phyloP scores from a whole-genome alignment of 352 stramenopile genomes.

The Pythium aphanidermatum region DNA sequence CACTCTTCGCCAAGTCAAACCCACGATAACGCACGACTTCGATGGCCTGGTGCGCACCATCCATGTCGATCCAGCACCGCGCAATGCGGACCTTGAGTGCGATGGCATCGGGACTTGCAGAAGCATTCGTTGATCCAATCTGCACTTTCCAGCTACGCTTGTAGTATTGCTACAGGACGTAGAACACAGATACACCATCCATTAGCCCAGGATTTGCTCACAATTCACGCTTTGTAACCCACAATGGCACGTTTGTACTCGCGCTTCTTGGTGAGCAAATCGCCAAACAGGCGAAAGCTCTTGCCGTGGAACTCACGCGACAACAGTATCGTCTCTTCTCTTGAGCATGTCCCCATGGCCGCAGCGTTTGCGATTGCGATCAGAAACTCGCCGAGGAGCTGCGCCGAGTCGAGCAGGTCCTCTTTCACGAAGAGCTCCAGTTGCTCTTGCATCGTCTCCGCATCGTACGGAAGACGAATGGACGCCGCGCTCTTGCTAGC shows the following conservation, averaged over 20 bases:
- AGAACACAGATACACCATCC: not conserved
- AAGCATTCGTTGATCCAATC: slow-evolving; percentile 8
- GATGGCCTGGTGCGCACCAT: slow-evolving; percentile 49
- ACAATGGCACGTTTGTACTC: slow-evolving; percentile 76
- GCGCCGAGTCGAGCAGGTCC: slow-evolving; percentile 47
- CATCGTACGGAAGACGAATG: slow-evolving; percentile 18
- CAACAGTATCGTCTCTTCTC: not conserved
- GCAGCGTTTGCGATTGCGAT: slow-evolving; percentile 36
- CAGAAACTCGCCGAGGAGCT: slow-evolving; percentile 59
- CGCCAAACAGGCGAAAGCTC: slow-evolving; percentile 49
- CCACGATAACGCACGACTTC: slow-evolving; percentile 37
- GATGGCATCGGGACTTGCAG: slow-evolving; percentile 15
- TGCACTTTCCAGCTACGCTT: slow-evolving; percentile 37
- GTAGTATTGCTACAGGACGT: slow-evolving; percentile 35
- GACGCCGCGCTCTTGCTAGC: not conserved
- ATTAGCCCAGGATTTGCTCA: too few relatives aligned
- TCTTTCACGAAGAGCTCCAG: slow-evolving; percentile 43
- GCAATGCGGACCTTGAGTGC: slow-evolving; percentile 53
- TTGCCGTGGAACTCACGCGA: slow-evolving; percentile 48
- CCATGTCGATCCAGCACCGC: slow-evolving; percentile 58
- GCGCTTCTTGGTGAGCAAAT: slow-evolving; percentile 56
- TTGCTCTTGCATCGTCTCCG: slow-evolving; percentile 53
- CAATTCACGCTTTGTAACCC: slow-evolving; percentile 11
- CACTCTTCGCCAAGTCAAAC: not conserved
- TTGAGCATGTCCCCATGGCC: not conserved